phyloP scores from a whole-genome alignment of 2,329 filamentous ascomycete genomes.

The Clonostachys chloroleuca region DNA sequence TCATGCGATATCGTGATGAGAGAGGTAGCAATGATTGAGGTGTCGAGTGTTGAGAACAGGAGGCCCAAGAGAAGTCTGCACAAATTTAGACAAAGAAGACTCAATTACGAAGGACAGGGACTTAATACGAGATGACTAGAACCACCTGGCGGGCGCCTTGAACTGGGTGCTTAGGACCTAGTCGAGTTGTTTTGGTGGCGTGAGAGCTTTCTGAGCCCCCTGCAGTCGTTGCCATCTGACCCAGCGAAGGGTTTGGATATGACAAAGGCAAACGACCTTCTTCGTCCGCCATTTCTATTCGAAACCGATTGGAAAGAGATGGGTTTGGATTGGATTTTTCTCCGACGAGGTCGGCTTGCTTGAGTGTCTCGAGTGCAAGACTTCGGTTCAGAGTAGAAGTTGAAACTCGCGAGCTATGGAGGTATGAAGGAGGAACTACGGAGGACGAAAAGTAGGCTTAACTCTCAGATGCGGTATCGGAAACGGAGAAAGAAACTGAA shows the following conservation, averaged over 20 bases:
- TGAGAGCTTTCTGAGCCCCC: background rate
- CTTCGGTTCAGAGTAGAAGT: no score
- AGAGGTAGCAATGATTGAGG: slow-evolving; percentile 54
- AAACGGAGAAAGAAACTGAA: no score
- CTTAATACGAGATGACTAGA: slow-evolving; percentile 26
- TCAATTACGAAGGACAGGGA: background rate
- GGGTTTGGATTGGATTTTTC: no score
- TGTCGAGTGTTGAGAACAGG: slow-evolving; percentile 52
- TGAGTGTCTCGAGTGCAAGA: no score
- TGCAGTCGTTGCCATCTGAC: slow-evolving; percentile 8
- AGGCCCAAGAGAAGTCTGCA: slow-evolving; percentile 44
- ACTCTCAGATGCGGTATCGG: no score
- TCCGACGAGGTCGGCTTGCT: no score
- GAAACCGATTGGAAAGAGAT: no score
- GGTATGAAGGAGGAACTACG: no score
- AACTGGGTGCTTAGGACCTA: slow-evolving; percentile 9
- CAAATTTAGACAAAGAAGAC: slow-evolving; percentile 8
- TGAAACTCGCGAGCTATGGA: no score
- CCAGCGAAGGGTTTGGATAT: slow-evolving; percentile 14
- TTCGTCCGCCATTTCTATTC: background rate
- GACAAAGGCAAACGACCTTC: slow-evolving; percentile 6
- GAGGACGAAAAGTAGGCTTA: no score
- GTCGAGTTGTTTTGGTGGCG: background rate
- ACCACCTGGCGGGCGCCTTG: slow-evolving; percentile 17
- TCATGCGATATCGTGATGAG: slow-evolving; percentile 51